Evolutionary conservation across 345 rosid species (phyloP).

Genomic region (Raphanus raphanistrum): DNA sequence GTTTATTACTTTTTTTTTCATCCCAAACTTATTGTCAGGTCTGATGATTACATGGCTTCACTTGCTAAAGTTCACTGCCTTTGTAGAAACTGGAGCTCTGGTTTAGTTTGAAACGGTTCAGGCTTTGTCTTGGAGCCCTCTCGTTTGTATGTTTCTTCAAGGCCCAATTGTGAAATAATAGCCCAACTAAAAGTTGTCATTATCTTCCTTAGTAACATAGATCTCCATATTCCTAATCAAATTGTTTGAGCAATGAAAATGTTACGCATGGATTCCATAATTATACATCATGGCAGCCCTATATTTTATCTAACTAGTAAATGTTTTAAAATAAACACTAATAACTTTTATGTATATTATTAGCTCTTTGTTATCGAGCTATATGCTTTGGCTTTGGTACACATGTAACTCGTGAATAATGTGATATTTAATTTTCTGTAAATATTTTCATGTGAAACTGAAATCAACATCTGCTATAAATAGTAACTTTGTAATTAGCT

Average conservation of each 20-base stretch:
- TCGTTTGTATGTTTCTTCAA: not conserved
- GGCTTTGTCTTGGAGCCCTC: not conserved
- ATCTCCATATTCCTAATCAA: not conserved
- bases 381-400: too few relatives aligned
- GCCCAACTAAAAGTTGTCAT: not conserved
- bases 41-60: constrained; percentile 85
- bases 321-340: too few relatives aligned
- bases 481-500: not conserved
- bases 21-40: constrained; percentile 51
- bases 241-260: not conserved
- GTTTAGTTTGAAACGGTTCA: constrained; percentile 16
- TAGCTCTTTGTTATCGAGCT: not conserved
- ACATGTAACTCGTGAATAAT: not conserved
- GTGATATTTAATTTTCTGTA: not conserved
- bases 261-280: not conserved
- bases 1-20: not conserved
- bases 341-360: not conserved
- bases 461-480: not conserved
- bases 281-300: too few relatives aligned
- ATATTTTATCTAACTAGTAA: too few relatives aligned
- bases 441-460: not conserved
- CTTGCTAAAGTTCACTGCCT: constrained; percentile 82
- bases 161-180: constrained; percentile 4
- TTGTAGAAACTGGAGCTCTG: constrained; percentile 64
- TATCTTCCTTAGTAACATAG: not conserved